phyloP scores from a whole-genome alignment of 345 rosid species.

The Linum tenue region DNA sequence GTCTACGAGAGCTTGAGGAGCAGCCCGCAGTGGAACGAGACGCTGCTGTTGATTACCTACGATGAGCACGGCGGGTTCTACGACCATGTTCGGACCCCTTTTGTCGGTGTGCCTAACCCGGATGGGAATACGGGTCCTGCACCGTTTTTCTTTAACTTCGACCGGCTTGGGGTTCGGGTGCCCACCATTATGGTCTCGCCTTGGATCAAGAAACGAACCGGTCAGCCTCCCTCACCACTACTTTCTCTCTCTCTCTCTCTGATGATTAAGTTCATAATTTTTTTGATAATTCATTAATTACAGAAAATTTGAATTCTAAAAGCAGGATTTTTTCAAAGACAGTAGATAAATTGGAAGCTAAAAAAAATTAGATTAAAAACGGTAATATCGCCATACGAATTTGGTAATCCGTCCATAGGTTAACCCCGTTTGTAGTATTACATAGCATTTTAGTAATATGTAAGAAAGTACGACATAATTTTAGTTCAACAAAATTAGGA shows the following conservation, averaged over 20 bases:
- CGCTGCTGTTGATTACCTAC: conserved; percentile 70
- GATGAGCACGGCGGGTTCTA: conserved; percentile 96
- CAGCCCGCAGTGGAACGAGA: conserved; percentile 94
- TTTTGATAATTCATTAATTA: no score
- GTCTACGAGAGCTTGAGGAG: conserved; percentile 78
- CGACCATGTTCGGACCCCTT: conserved; percentile 91
- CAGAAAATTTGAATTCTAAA: no score
- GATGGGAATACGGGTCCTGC: conserved; percentile 92
- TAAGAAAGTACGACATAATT: no score
- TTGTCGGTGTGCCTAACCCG: conserved; percentile 61
- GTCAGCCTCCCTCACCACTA: conserved; percentile 25
- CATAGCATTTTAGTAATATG: no score
- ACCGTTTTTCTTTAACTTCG: conserved; percentile 84
- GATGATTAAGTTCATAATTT: not conserved
- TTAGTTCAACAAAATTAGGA: no score
- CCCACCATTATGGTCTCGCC: conserved; percentile 92
- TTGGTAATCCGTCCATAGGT: not conserved
- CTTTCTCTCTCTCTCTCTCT: not conserved
- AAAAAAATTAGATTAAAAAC: no score
- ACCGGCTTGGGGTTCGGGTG: conserved; percentile 86
- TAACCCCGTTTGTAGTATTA: no score
- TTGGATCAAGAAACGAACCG: conserved; percentile 93
- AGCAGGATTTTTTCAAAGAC: no score
- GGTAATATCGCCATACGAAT: not conserved
- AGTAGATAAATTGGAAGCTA: no score